Evolutionary conservation across 2,329 filamentous ascomycete species (phyloP).

Genomic region (Tolypocladium ophioglossoides): DNA sequence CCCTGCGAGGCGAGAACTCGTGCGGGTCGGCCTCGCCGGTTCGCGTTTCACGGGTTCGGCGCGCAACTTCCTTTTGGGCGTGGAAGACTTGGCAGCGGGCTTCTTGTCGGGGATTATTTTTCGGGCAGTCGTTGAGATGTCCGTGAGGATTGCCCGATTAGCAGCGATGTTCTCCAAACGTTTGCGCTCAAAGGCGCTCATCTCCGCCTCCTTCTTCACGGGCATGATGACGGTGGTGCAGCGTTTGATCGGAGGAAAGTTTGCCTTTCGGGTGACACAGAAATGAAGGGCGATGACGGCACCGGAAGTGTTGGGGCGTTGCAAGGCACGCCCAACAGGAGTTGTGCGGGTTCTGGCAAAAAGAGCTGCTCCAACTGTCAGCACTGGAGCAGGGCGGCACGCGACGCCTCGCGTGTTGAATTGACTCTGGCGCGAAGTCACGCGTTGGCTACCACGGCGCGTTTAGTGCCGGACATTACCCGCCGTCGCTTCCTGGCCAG

Average conservation of each 20-base stretch:
- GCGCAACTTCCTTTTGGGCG: conserved; percentile 18
- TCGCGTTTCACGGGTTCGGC: conserved; percentile 37
- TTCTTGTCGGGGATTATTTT: conserved; percentile 51
- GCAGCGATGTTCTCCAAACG: conserved; percentile 78
- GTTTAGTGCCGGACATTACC: neutral
- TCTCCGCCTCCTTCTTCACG: conserved; percentile 30
- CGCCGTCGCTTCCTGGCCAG: neutral
- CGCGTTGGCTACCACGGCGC: conserved; percentile 3
- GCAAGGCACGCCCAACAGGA: neutral
- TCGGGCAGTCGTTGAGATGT: conserved; percentile 62
- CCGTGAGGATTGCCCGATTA: conserved; percentile 70
- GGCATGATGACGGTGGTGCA: conserved; percentile 27
- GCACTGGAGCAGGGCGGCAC: neutral
- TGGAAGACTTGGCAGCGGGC: conserved; percentile 31
- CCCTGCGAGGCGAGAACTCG: conserved; percentile 48
- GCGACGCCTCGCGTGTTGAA: neutral
- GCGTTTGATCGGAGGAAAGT: too few species aligned
- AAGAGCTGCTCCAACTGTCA: neutral
- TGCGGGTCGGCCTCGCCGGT: conserved; percentile 37
- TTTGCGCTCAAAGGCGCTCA: conserved; percentile 81
- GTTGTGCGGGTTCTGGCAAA: neutral
- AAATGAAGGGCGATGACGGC: too few species aligned
- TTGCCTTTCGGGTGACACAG: too few species aligned
- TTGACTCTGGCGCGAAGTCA: conserved; percentile 8
- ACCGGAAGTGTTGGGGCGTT: too few species aligned